These are phyloP conservation scores for Colletotrichum cuscutae DNA, from an alignment of 2,329 filamentous ascomycete species.

Conservation along the genomic window DNA sequence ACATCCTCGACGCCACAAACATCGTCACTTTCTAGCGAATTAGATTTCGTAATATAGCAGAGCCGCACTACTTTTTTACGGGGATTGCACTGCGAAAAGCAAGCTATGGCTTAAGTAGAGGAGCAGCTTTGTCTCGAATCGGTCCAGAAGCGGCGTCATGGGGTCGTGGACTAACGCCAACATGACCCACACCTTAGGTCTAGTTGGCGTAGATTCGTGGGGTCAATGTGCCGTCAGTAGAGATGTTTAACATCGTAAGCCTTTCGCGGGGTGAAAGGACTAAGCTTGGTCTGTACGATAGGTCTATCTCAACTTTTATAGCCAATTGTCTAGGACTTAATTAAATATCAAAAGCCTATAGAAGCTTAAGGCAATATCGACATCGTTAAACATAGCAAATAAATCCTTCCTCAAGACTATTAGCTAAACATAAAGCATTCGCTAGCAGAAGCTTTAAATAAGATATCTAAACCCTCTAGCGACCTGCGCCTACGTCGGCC, in stretches of 20 bases:
- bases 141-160: neutral
- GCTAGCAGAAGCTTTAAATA: neutral
- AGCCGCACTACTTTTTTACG: slow-evolving; percentile 25
- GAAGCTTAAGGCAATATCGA: neutral
- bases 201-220: neutral
- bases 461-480: slow-evolving; percentile 41
- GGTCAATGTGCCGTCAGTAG: neutral
- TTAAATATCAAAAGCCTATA: too few species aligned
- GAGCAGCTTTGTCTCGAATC: neutral
- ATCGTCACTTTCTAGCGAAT: neutral
- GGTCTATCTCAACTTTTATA: too few species aligned
- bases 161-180: too few species aligned
- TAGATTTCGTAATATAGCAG: neutral
- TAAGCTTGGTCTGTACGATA: neutral
- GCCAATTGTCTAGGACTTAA: too few species aligned
- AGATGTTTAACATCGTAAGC: neutral
- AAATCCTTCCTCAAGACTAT: neutral
- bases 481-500: slow-evolving; percentile 42
- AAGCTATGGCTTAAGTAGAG: neutral
- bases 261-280: neutral
- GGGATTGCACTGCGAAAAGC: neutral
- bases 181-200: neutral
- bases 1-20: neutral
- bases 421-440: too few species aligned
- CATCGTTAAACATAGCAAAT: neutral